phyloP scores from a whole-genome alignment of 2,329 filamentous ascomycete genomes.

The Ophioceras dolichostomum region DNA sequence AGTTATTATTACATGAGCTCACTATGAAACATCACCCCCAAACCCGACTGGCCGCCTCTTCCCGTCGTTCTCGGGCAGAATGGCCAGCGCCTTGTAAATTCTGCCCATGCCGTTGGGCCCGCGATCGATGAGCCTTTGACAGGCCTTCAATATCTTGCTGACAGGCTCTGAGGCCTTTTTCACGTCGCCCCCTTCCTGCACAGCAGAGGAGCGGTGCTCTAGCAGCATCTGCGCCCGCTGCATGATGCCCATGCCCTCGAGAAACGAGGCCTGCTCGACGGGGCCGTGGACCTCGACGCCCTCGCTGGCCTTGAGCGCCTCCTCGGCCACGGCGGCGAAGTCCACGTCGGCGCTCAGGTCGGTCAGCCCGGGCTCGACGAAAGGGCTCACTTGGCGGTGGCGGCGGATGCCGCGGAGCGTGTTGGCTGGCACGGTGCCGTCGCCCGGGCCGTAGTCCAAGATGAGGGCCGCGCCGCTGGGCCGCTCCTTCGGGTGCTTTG shows the following conservation, averaged over 20 bases:
- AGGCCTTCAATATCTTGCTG: no score
- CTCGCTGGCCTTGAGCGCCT: conserved; percentile 61
- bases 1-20: neutral
- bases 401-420: conserved; percentile 78
- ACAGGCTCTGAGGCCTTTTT: conserved; percentile 52
- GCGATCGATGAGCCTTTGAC: conserved; percentile 73
- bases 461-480: conserved; percentile 85
- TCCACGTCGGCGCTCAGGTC: conserved; percentile 92
- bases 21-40: conserved; percentile 53
- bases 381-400: conserved; percentile 68
- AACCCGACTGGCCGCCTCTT: conserved; percentile 78
- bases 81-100: conserved; percentile 85
- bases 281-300: conserved; percentile 89
- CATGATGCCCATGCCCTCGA: conserved; percentile 70
- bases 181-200: no score
- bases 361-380: conserved; percentile 67
- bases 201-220: no score
- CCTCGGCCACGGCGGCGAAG: conserved; percentile 75
- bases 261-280: conserved; percentile 70
- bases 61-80: conserved; percentile 69
- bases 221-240: conserved; percentile 62
- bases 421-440: conserved; percentile 65
- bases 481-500: conserved; percentile 36
- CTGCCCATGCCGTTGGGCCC: conserved; percentile 83
- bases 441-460: conserved; percentile 79